Evolutionary conservation across 192 early-diverging fungal genomes (phyloP), one percentile per base, ranked within the genome.

Genomic region (Backusella sp.): DNA sequence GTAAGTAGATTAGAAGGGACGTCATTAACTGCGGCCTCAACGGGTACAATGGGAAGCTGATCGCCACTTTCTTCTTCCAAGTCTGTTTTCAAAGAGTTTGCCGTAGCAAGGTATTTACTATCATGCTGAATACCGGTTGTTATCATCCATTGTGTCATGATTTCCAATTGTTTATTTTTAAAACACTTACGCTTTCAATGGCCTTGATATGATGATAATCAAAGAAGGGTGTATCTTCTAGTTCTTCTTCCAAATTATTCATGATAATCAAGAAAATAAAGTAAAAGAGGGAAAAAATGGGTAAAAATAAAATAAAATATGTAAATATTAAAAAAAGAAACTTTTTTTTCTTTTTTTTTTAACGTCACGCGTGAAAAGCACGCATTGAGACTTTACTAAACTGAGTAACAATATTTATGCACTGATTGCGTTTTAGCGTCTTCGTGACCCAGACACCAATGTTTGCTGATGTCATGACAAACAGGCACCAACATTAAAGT

Each of bases 201-300:
- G 74, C 66, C n/a, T 76, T 75, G 30, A 67, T 62, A 4, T 80
- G 79, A 36, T 80, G 79, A 53, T 80, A 80, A 34, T 80, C 76
- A 75, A 80, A 76, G 37, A 73, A 80, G 6, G 79, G 79, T 44
- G 75, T 65, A 39, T 73, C 72, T 35, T 78, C 77, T 28, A 28
- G 5, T 28, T 62, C 56, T 62, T 62, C 56, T 28, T 28, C 23
- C 23, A 62, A 26, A 28, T 26, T 59, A 59, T 26, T 26, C 12
- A 62, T 28, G 12, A 59, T 21, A 12, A 26, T 26, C 2, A 14
- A 62, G 11, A 59, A 14, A 62, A 62, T 23, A 62, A 23, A 28
- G n/a, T 21, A n/a, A 56, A 21, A 56, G 21, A 56, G 53, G 53
- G 53, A 62, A 62, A 62, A 62, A 62, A 28, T 62, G 56, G 53